Percentiles rank a stretch among this genome's conserved stretches.
Evolutionary conservation across 495 filamentous ascomycete species (phyloP).

Genomic region (Neurospora sp.): DNA sequence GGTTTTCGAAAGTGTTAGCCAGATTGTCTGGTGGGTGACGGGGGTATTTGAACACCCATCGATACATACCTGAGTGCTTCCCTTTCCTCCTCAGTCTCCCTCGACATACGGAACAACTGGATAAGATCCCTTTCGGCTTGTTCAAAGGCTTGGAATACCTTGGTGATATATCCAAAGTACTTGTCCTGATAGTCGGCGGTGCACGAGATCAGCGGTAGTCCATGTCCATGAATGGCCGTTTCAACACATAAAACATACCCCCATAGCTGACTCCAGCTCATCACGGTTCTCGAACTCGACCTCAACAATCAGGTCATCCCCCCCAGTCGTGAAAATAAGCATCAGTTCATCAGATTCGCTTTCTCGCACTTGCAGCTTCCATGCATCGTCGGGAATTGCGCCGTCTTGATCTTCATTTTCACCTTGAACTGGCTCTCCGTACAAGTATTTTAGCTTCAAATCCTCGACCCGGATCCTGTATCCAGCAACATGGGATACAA

Average conservation of each 20-base stretch:
- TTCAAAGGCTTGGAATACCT: slow-evolving; percentile 6
- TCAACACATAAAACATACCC: background rate
- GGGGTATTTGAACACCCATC: background rate
- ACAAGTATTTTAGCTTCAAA: background rate
- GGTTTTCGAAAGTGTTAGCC: background rate
- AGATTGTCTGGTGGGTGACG: background rate
- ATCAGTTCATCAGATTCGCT: background rate
- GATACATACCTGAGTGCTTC: slow-evolving; percentile 3
- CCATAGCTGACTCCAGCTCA: background rate
- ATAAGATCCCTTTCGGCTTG: slow-evolving; percentile 1
- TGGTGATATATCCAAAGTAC: slow-evolving; percentile 12
- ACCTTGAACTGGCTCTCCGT: background rate
- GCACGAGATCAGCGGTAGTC: background rate
- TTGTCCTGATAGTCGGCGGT: background rate
- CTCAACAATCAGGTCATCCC: background rate
- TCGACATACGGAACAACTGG: background rate
- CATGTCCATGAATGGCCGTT: background rate
- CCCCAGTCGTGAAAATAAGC: background rate
- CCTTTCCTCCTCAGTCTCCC: background rate
- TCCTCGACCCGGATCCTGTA: background rate
- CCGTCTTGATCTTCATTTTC: background rate
- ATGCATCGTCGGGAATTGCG: background rate
- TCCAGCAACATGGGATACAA: background rate
- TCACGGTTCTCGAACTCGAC: background rate
- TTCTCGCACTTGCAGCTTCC: background rate